These are phyloP conservation scores for Strobilomyces echinocephalus DNA, from an alignment of 768 basidiomycete genomes.

Conservation along the genomic window DNA sequence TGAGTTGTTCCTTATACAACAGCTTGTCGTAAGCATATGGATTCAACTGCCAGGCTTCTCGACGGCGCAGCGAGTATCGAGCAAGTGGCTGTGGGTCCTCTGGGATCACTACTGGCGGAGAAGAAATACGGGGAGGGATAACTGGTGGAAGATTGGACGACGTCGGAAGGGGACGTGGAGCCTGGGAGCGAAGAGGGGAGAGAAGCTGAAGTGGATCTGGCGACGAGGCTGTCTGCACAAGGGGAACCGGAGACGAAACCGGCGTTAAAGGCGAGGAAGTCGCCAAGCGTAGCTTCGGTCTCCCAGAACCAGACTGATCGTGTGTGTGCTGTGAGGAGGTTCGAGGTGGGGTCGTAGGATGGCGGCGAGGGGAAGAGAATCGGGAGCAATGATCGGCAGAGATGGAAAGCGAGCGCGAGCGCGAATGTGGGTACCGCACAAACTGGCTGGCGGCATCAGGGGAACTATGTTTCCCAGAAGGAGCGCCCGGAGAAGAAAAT, in stretches of 20 bases:
- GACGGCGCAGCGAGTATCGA: constrained; percentile 54
- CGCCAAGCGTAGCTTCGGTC: neutral
- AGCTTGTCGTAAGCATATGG: constrained; percentile 58
- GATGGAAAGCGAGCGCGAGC: constrained; percentile 12
- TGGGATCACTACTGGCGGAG: constrained; percentile 8
- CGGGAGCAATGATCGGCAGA: constrained; percentile 11
- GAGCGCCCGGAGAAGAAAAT: constrained; percentile 19
- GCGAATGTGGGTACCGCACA: neutral
- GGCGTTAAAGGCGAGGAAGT: constrained; percentile 23
- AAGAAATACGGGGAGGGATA: neutral
- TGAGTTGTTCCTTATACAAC: constrained; percentile 49
- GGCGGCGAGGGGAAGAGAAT: constrained; percentile 13
- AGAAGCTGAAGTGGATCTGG: constrained; percentile 23
- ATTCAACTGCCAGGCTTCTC: constrained; percentile 51
- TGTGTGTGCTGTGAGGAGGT: constrained; percentile 13
- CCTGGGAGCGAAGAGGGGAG: constrained; percentile 3
- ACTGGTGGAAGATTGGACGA: neutral
- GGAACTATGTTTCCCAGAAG: neutral
- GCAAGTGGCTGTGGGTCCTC: constrained; percentile 16
- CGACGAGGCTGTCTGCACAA: constrained; percentile 9
- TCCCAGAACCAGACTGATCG: constrained; percentile 1
- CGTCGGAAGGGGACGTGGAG: neutral
- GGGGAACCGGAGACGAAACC: constrained; percentile 11
- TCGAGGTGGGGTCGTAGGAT: constrained; percentile 16
- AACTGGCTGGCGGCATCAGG: neutral